Evolutionary conservation across 192 early-diverging fungal species (phyloP).

Genomic region (Coemansia furcata): DNA sequence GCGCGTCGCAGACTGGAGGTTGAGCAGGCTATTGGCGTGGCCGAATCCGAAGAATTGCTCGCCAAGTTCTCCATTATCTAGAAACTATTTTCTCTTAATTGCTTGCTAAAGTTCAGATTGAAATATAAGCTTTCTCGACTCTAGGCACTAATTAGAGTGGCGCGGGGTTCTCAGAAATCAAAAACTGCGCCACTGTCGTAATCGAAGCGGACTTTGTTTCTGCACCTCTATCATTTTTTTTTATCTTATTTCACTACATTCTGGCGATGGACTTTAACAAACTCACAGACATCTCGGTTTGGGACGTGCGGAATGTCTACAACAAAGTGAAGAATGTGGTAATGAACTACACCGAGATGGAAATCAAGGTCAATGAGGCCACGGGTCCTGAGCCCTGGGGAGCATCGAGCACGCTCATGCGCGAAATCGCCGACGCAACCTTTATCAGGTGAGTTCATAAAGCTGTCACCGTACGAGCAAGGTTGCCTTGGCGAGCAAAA

Average conservation of each 20-base stretch:
- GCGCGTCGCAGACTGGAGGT: slow-evolving; percentile 83
- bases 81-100: background rate
- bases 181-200: background rate
- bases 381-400: slow-evolving; percentile 95
- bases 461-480: no score
- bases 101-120: background rate
- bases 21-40: slow-evolving; percentile 82
- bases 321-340: slow-evolving; percentile 82
- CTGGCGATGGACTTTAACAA: slow-evolving; percentile 38
- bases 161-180: background rate
- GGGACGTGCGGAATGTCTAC: slow-evolving; percentile 61
- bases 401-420: slow-evolving; percentile 89
- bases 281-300: slow-evolving; percentile 55
- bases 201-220: background rate
- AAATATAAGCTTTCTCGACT: background rate
- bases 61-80: slow-evolving; percentile 41
- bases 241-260: background rate
- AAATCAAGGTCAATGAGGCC: slow-evolving; percentile 88
- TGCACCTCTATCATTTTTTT: background rate
- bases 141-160: background rate
- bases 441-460: slow-evolving; percentile 64
- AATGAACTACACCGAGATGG: slow-evolving; percentile 90
- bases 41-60: slow-evolving; percentile 50
- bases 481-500: background rate
- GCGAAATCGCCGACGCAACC: slow-evolving; percentile 90